Evolutionary conservation across 345 rosid species (phyloP).

Genomic region (Hibiscus mutabilis): DNA sequence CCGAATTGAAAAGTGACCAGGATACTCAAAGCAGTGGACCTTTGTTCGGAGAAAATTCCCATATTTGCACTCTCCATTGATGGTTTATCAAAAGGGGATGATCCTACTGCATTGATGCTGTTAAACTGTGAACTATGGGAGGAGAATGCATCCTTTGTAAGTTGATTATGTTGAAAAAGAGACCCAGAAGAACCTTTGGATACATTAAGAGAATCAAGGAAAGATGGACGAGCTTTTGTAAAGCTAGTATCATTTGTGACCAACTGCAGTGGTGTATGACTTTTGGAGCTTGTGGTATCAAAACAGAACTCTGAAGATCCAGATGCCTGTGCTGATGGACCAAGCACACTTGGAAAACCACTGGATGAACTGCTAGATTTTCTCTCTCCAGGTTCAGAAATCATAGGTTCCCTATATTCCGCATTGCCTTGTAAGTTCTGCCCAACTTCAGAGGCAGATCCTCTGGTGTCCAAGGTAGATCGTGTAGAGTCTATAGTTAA

Average conservation of each 20-base stretch:
- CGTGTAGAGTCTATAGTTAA: conserved; percentile 35
- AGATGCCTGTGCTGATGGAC: conserved; percentile 25
- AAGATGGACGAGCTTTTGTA: conserved; percentile 72
- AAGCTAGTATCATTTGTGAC: conserved; percentile 42
- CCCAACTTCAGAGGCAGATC: conserved; percentile 35
- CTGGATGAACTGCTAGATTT: conserved; percentile 36
- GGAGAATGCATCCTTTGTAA: conserved; percentile 24
- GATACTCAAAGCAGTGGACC: conserved; percentile 25
- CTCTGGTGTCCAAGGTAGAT: conserved; percentile 28
- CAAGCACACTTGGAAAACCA: conserved; percentile 29
- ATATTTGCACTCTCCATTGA: conserved; percentile 24
- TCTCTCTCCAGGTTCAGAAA: conserved; percentile 28
- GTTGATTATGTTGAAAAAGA: conserved; percentile 32
- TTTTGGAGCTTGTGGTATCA: conserved; percentile 35
- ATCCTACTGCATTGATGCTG: conserved; percentile 27
- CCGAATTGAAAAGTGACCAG: conserved; percentile 23
- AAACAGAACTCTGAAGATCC: conserved; percentile 39
- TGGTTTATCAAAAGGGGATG: conserved; percentile 29
- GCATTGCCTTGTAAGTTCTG: conserved; percentile 22
- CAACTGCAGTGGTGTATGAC: conserved; percentile 26
- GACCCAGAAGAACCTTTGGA: conserved; percentile 44
- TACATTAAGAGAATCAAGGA: conserved; percentile 77
- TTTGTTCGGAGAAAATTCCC: conserved; percentile 27
- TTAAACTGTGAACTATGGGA: conserved; percentile 29
- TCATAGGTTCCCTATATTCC: conserved; percentile 18